Base-by-base conservation (phyloP, 805 yeast genomes). In the Saccharomycopsis selenospora region DNA sequence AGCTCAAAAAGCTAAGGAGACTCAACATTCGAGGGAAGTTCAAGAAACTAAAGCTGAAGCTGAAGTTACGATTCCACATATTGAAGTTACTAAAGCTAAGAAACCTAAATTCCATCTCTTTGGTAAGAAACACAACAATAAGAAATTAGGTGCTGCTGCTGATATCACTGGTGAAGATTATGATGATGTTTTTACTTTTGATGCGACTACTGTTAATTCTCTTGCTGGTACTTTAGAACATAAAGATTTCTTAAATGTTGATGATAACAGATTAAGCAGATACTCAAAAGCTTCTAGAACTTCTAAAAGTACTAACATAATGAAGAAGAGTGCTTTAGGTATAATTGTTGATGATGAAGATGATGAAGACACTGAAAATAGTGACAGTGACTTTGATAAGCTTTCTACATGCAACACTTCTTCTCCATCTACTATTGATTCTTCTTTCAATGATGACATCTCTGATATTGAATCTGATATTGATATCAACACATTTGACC, bases 181-280 rank as follows among this genome's bases (percentile, higher is more conserved):
- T 30, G 52, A 48, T 27, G 42, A 24, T 13, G n/a, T 10, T n/a
- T 28, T n/a, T 28, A 25, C 45, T 14, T 30, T 42, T 28, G 53
- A 52, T 36, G 30, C 49, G 2, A 22, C 43, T 10, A 38, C 55
- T 6, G 45, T 48, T 28, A 43, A 41, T 17, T 46, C 55, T 17
- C 42, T 40, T 47, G 50, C 53, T 26, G 53, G 53, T 20, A 50
- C 53, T 6, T 24, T 50, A 5, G 53, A 50, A 25, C 25, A 38
- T 40, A 50, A 50, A 36, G 46, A 45, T 28, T 49, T 46, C 47
- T 43, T 45, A 24, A 40, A 45, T 7, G 33, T 42, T 46, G 27
- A 41, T 25, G 41, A 33, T 26, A 13, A 20, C 24, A 2, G 22
- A 22, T 24, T 23, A 5, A 41, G 18, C 17, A 28, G 45, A 29